These are phyloP conservation scores for Babesia ovis DNA, from an alignment of 169 alveolate genomes.

Conservation along the genomic window DNA sequence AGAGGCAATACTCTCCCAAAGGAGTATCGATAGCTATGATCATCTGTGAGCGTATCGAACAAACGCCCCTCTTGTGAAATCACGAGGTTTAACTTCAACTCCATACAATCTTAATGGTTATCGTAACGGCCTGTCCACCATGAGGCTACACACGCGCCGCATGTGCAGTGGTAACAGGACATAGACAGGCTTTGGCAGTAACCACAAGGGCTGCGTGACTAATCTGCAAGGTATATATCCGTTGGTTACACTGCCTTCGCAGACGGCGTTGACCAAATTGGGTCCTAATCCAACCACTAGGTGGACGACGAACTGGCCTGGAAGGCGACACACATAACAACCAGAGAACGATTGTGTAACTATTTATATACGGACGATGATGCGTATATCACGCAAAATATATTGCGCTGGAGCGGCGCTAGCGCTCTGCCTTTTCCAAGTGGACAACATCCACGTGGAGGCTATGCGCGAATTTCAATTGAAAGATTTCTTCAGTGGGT, in stretches of 20 bases:
- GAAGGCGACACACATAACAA: neutral
- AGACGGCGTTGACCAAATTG: no score
- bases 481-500: slow-evolving; percentile 7
- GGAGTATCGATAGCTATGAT: no score
- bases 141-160: slow-evolving; percentile 16
- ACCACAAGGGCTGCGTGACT: no score
- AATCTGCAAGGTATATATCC: no score
- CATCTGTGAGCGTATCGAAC: no score
- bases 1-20: no score
- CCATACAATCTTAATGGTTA: no score
- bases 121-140: neutral
- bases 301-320: neutral
- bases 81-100: no score
- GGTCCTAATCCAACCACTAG: neutral
- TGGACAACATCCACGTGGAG: neutral
- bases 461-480: neutral
- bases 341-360: neutral
- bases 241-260: no score
- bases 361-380: neutral
- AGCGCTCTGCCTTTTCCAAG: slow-evolving; percentile 1
- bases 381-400: neutral
- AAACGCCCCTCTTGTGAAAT: no score
- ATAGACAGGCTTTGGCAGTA: neutral
- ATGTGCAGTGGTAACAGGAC: neutral
- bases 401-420: slow-evolving; percentile 7